A percentile compares a stretch with the other conserved stretches of the same genome.
Conservation (phyloP, 1,284 basidiomycete species). For the Cutaneotrichosporon cavernicola region DNA sequence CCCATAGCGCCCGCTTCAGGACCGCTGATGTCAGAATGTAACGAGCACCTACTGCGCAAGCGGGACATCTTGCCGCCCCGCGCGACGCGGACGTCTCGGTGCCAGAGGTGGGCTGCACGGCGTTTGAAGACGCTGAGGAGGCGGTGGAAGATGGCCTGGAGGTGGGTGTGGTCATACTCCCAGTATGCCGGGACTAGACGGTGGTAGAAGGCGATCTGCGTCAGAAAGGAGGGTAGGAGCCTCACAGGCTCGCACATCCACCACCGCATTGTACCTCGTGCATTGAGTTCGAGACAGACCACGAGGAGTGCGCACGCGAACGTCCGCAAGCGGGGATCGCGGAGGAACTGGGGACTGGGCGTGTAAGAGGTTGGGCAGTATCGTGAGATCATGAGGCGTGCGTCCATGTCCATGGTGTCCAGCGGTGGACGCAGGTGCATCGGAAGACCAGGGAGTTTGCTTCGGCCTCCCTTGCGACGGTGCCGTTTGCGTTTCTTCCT, state of each 20-base stretch:
- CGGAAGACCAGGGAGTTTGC: not conserved
- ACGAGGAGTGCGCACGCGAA: constrained; percentile 6
- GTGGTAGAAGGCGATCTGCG: not conserved
- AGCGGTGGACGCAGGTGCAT: not conserved
- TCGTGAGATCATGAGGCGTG: not conserved
- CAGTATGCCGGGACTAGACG: not conserved
- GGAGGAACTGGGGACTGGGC: not conserved
- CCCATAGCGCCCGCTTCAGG: constrained; percentile 5
- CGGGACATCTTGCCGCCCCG: not conserved
- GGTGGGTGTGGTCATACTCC: not conserved
- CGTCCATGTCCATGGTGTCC: not conserved
- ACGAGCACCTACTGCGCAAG: not conserved
- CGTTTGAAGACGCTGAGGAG: not conserved
- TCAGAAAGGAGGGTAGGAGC: not conserved
- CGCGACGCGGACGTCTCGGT: not conserved
- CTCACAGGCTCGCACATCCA: not conserved
- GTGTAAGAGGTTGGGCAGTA: not conserved
- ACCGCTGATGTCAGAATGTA: not conserved
- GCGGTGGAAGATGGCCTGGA: constrained; percentile 6
- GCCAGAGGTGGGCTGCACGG: not conserved
- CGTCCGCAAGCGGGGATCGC: not conserved
- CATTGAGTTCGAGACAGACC: not conserved
- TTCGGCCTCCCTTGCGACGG: no score
- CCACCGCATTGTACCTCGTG: not conserved
- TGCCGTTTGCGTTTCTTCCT: not conserved